Base-by-base conservation (phyloP, 1,284 basidiomycete species). In the Cryptococcus sp. region DNA sequence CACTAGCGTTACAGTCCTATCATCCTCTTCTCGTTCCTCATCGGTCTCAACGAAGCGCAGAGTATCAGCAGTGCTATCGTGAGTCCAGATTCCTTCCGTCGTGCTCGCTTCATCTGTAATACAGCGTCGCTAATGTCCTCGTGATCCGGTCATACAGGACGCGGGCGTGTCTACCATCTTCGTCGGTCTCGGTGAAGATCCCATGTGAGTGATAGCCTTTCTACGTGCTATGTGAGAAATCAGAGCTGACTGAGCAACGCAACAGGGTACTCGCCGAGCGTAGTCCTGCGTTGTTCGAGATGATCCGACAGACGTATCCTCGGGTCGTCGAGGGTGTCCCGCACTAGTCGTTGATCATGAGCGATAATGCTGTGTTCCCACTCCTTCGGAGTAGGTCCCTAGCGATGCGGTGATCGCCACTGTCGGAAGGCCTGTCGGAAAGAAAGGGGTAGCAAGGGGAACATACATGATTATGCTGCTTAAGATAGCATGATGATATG, bases 101-200 rank as follows among this genome's bases (percentile, higher is more conserved):
- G 7, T 35, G 31, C 31, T 35, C 31, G 31, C 31, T 35, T 2
- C 8, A 35, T 35, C 8, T 13, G 5, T 20, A 23, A 17, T 2
- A 20, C 13, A 48, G 19, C 25, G 17, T 8, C 8, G 47, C 53
- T 58, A 31, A 55, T 22, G 11, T 1, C 2, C 11, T 22, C 8
- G 42, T 19, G 39, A 19, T 45, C 6, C n/a, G 2, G n/a, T 13
- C 8, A 40, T 38, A 40, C 39, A 72, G 70, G 76, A 78, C 45
- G 69, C 68, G 54, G 90, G 89, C 53, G 89, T 91, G 3, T 91
- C 89, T 2, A 91, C 89, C 0, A 90, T 91, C 59, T 93, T 91
- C 70, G 90, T 92, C 35, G 89, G 89, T 5, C 81, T 91, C 8
- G 89, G 85, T 52, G 90, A 91, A 76, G 88, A 91, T 71, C 89